Base-by-base conservation (phyloP, 441 rosid genomes). In the Eutrema salsugineum region DNA sequence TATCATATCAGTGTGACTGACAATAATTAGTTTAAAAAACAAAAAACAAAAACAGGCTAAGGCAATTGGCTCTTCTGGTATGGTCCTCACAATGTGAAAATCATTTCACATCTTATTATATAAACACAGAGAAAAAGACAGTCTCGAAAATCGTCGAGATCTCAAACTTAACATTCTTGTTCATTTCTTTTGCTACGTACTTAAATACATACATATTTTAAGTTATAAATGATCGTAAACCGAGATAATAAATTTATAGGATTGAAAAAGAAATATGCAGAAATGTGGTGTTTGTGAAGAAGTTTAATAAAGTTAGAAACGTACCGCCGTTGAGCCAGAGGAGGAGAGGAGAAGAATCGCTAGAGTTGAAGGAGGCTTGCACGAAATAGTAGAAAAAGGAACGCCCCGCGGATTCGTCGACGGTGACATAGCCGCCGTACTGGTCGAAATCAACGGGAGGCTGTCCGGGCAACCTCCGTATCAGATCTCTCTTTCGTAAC, bases 241-340 rank as follows among this genome's bases (percentile, higher is more conserved):
- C 44, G 15, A 40, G 16, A 40, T 42, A 42, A 42, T 33, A 32
- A n/a, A n/a, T n/a, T n/a, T n/a, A 22, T 22, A 22, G 24, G 24
- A 22, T 24, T 24, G 27, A 35, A 56, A 28, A 19, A 56, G 20
- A 53, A 32, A 33, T 14, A 30, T 30, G 59, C 11, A 36, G 30
- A 36, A 8, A 8, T 35, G 3, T 36, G 11, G 24, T 27, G n/a
- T n/a, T n/a, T 24, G 16, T 38, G 48, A 50, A 51, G 14, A n/a
- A n/a, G n/a, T n/a, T n/a, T n/a, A n/a, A 50, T 32, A 11, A 59
- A 44, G 17, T 12, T 5, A 9, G 16, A 42, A 48, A 48, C 48
- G 4, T 88, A 94, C 97, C 97, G 75, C 98, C 98, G 59, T 94
- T 94, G 30, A 91, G 94, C 98, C 98, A 94, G 33, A 91, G 87